Conservation (phyloP, 2,329 filamentous ascomycete species). For the Fusarium tupiense region DNA sequence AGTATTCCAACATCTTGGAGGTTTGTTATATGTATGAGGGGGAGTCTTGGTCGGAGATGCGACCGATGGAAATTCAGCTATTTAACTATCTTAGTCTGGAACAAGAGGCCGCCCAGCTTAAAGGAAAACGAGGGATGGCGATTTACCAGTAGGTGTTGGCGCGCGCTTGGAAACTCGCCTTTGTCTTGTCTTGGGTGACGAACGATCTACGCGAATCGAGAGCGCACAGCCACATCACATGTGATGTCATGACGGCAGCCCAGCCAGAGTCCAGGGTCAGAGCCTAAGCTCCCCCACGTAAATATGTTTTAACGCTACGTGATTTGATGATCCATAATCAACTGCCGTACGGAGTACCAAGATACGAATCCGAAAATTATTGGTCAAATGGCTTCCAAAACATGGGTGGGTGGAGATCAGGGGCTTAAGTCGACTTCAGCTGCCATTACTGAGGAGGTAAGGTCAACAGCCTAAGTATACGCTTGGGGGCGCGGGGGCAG, state of each 20-base stretch:
- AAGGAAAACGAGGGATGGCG: conserved; percentile 5
- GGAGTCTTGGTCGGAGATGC: background rate
- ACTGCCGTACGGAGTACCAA: conserved; percentile 24
- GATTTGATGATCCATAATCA: conserved; percentile 32
- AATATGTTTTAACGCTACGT: background rate
- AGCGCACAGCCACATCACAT: conserved; percentile 47
- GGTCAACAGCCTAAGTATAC: background rate
- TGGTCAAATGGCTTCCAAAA: background rate
- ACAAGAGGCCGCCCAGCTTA: conserved; percentile 34
- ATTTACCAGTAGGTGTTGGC: conserved; percentile 26
- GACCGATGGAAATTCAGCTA: conserved; percentile 5
- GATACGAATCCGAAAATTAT: conserved; percentile 27
- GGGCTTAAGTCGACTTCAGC: conserved; percentile 16
- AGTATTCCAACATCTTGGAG: conserved; percentile 68
- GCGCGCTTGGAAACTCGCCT: conserved; percentile 40
- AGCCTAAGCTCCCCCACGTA: conserved; percentile 9
- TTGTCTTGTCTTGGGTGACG: conserved; percentile 33
- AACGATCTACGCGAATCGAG: conserved; percentile 20
- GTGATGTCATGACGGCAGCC: conserved; percentile 46
- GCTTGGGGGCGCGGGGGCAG: background rate
- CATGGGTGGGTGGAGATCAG: background rate
- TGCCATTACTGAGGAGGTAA: background rate
- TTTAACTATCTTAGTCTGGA: conserved; percentile 9
- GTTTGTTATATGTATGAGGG: conserved; percentile 1
- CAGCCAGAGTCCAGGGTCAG: conserved; percentile 6